Conservation (phyloP, 2,329 filamentous ascomycete species). For the Colletotrichum liriopes region DNA sequence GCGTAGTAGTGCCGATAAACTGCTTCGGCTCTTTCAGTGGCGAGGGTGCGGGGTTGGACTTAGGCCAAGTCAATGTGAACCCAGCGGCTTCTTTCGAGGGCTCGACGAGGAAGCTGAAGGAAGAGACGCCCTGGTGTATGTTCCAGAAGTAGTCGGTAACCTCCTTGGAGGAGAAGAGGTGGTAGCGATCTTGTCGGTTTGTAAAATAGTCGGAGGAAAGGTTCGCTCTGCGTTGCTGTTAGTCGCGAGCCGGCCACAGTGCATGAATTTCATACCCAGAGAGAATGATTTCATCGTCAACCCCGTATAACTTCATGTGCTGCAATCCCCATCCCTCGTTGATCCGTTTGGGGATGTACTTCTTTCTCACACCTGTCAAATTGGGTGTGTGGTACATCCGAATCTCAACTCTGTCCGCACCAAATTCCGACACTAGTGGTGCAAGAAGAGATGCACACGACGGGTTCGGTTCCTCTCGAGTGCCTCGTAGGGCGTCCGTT, state of each 20-base stretch:
- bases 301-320: constrained; percentile 98
- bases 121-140: constrained; percentile 83
- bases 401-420: constrained; percentile 86
- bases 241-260: background rate
- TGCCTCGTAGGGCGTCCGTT: constrained; percentile 92
- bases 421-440: constrained; percentile 88
- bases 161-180: constrained; percentile 85
- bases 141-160: constrained; percentile 87
- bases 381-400: constrained; percentile 99
- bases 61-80: constrained; percentile 81
- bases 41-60: constrained; percentile 79
- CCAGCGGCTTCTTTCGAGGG: constrained; percentile 72
- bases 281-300: constrained; percentile 96
- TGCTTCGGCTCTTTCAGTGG: constrained; percentile 79
- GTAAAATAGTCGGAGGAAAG: constrained; percentile 96
- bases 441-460: constrained; percentile 92
- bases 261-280: constrained; percentile 74
- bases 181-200: constrained; percentile 94
- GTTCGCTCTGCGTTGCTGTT: constrained; percentile 73
- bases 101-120: constrained; percentile 84
- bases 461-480: constrained; percentile 87
- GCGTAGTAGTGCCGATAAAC: constrained; percentile 80
- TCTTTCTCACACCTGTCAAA: constrained; percentile 87
- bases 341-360: constrained; percentile 87
- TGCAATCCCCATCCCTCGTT: constrained; percentile 99